Base-by-base conservation (phyloP, 1,284 basidiomycete genomes). In the Quambalaria eucalypti region DNA sequence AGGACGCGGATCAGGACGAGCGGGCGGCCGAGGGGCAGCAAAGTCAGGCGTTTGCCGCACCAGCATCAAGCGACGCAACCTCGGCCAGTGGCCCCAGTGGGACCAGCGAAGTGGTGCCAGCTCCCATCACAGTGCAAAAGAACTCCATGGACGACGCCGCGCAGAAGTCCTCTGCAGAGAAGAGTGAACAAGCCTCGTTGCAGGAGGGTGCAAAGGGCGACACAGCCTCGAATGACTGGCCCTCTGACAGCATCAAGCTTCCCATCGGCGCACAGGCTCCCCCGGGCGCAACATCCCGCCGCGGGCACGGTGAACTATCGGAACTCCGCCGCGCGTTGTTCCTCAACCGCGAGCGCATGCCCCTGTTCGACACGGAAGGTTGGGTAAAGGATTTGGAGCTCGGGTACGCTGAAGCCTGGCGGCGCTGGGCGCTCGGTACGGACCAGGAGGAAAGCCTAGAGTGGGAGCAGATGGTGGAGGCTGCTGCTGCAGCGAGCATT, bases 371-470 rank as follows among this genome's bases (percentile, higher is more conserved):
- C 62, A 84, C 83, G 0, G 60, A 56, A 39, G 74, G 80, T 28
- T 84, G 83, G 83, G 79, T 79, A 12, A 66, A 73, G 29, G 82
- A 83, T 57, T 61, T 84, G 42, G 83, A 84, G 69, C 79, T 79
- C 60, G 81, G 78, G 0, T 79, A 79, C 53, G 57, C 60, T 30
- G 80, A 79, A 46, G 82, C 81, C 0, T 84, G 83, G 83, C 71
- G 73, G 31, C 77, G 83, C 38, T 85, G 81, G 80, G 82, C 81
- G 4, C 69, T 74, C 10, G 83, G 82, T 2, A 78, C 79, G 23
- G 82, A 81, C 62, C 76, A 69, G 30, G 79, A 79, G 64, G 74
- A 74, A 48, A 75, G 71, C 47, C 71, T 69, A 47, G 79, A 79
- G 59, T 78, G 74, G 75, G 59, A 61, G n/a, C n/a, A n/a, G n/a